phyloP scores from a whole-genome alignment of 2,329 filamentous ascomycete genomes.

The Talaromyces verruculosus region DNA sequence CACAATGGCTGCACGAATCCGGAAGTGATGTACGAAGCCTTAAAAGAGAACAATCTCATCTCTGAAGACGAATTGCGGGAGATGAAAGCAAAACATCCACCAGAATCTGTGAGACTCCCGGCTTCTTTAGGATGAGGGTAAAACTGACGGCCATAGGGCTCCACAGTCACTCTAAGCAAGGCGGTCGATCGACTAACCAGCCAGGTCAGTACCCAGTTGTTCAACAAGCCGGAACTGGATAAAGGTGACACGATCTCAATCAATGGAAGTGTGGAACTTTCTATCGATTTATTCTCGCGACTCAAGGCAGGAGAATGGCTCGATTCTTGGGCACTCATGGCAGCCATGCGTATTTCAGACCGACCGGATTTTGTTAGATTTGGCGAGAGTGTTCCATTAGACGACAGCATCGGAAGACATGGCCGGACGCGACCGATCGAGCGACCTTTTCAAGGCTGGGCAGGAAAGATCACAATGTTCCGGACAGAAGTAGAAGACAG shows the following conservation, averaged over 20 bases:
- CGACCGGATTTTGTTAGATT: background rate
- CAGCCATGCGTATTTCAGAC: slow-evolving; percentile 11
- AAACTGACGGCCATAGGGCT: too few relatives aligned
- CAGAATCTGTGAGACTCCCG: too few relatives aligned
- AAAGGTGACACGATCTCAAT: background rate
- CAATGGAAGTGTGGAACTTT: background rate
- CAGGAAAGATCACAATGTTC: background rate
- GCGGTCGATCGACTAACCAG: background rate
- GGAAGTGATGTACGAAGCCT: too few relatives aligned
- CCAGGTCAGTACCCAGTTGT: background rate
- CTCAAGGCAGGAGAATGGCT: background rate
- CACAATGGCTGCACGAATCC: too few relatives aligned
- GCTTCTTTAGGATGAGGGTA: too few relatives aligned
- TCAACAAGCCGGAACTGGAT: background rate
- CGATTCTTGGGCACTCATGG: background rate
- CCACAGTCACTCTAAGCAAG: background rate
- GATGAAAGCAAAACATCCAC: too few relatives aligned
- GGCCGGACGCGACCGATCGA: background rate
- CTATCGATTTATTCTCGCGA: background rate
- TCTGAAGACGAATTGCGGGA: too few relatives aligned
- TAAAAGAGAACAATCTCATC: too few relatives aligned
- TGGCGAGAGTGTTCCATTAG: background rate
- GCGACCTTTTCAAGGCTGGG: background rate
- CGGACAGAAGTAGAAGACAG: background rate
- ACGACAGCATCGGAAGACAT: background rate